Conservation (phyloP, 1,139 yeast genomes). For the Arxiozyma telluris region DNA sequence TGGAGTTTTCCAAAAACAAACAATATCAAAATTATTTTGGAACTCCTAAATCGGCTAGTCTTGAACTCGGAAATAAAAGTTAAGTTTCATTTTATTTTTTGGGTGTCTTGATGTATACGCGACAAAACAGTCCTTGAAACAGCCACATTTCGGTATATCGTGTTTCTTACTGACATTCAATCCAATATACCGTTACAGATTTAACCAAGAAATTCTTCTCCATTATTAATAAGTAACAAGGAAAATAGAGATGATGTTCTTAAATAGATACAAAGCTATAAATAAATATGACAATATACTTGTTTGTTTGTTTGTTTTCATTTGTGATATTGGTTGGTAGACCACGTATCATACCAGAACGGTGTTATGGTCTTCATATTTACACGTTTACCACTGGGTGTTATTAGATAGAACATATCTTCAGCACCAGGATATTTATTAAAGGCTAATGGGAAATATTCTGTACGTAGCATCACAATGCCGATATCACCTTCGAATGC, state of each 20-base stretch:
- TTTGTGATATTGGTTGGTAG: too few species aligned
- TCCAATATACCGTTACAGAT: too few species aligned
- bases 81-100: background rate
- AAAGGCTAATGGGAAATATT: slow-evolving; percentile 30
- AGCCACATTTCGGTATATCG: background rate
- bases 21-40: background rate
- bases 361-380: slow-evolving; percentile 19
- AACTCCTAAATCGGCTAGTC: too few species aligned
- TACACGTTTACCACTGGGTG: background rate
- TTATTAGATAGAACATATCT: slow-evolving; percentile 9
- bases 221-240: too few species aligned
- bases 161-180: too few species aligned
- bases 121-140: background rate
- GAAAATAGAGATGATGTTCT: too few species aligned
- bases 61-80: background rate
- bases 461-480: slow-evolving; percentile 43
- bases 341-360: slow-evolving; percentile 13
- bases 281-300: too few species aligned
- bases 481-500: slow-evolving; percentile 55
- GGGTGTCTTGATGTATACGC: background rate
- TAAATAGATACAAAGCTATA: too few species aligned
- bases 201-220: too few species aligned
- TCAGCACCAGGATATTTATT: background rate
- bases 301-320: too few species aligned
- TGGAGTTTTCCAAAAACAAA: background rate